These are phyloP conservation scores for Colletotrichum phormii DNA, from an alignment of 2,329 filamentous ascomycete genomes.

Conservation along the genomic window DNA sequence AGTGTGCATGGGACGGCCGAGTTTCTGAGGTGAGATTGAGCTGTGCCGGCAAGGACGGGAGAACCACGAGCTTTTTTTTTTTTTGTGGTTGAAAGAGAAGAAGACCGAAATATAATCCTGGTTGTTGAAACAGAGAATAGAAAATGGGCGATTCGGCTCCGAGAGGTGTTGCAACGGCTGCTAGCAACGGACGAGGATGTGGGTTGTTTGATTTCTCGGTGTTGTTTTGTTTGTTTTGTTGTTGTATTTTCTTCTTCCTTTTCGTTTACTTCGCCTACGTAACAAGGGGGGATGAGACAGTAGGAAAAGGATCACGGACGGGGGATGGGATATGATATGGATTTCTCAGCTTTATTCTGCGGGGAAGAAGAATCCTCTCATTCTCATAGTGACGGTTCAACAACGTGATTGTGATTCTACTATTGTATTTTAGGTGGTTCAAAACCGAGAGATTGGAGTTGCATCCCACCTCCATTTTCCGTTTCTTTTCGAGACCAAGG, in stretches of 20 bases:
- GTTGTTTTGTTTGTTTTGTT: slow-evolving; percentile 14
- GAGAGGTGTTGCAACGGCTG: background rate
- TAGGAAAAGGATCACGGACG: slow-evolving; percentile 8
- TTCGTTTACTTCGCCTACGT: slow-evolving; percentile 17
- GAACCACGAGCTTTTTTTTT: no score
- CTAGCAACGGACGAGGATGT: slow-evolving; percentile 4
- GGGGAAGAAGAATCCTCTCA: no score
- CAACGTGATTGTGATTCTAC: no score
- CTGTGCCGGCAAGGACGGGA: background rate
- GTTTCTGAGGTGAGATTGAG: background rate
- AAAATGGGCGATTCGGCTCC: background rate
- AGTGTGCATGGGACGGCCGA: background rate
- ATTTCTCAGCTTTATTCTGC: background rate
- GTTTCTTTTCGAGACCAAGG: slow-evolving; percentile 20
- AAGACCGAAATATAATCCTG: no score
- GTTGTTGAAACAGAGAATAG: no score
- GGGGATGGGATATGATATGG: slow-evolving; percentile 1
- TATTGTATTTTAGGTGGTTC: background rate
- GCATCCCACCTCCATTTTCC: slow-evolving; percentile 2
- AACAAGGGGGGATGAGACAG: background rate
- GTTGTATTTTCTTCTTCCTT: slow-evolving; percentile 1
- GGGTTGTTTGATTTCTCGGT: slow-evolving; percentile 24
- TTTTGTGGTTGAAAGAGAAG: no score
- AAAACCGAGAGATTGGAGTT: slow-evolving; percentile 7
- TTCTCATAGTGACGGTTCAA: no score